phyloP scores from a whole-genome alignment of 208 protist genomes.

The Novymonas esmeraldas region DNA sequence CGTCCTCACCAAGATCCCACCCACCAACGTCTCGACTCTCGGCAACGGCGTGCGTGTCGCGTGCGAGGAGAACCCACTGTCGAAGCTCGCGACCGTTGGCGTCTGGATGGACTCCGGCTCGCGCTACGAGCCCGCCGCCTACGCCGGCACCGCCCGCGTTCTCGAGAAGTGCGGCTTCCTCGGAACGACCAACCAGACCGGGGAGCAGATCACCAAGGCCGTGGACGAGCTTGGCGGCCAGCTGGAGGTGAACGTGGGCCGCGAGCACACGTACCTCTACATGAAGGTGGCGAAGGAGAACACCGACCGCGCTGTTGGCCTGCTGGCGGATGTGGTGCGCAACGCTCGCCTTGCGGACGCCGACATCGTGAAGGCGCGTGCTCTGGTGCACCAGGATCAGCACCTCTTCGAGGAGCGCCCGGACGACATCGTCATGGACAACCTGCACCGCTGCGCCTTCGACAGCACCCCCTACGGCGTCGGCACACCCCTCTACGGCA shows the following conservation, averaged over 20 bases:
- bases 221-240: conserved; percentile 97
- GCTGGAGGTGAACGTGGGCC: conserved; percentile 96
- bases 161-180: conserved; percentile 99
- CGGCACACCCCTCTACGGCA: conserved; percentile 97
- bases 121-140: conserved; percentile 95
- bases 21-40: conserved; percentile 93
- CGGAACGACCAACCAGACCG: conserved; percentile 90
- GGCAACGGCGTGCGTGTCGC: conserved; percentile 97
- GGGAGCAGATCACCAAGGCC: conserved; percentile 88
- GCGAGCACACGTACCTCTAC: conserved; percentile 97
- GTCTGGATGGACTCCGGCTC: conserved; percentile 97
- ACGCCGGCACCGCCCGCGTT: conserved; percentile 98
- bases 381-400: conserved; percentile 93
- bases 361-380: conserved; percentile 90
- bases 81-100: conserved; percentile 95
- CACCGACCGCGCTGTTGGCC: conserved; percentile 91
- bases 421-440: conserved; percentile 96
- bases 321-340: conserved; percentile 97
- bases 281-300: conserved; percentile 95
- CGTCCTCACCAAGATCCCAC: conserved; percentile 71
- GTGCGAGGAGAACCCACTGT: conserved; percentile 90
- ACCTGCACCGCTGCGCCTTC: conserved; percentile 93
- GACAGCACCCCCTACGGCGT: conserved; percentile 91
- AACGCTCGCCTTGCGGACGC: conserved; percentile 91
- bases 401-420: conserved; percentile 93